phyloP scores from a whole-genome alignment of 2,329 filamentous ascomycete genomes.

The Aureobasidium zeae region DNA sequence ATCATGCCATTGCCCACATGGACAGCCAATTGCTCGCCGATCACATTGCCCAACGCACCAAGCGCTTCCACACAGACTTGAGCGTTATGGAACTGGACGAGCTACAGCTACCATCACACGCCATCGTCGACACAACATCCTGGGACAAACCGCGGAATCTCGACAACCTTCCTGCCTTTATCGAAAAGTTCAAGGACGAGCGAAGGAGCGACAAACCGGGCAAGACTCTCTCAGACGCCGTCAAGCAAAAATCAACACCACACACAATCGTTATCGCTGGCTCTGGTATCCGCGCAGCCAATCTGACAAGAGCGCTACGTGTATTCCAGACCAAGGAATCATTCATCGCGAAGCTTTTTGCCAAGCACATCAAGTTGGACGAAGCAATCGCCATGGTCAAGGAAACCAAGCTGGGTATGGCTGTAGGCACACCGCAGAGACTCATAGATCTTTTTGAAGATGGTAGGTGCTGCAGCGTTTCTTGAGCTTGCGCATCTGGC shows the following conservation, averaged over 20 bases:
- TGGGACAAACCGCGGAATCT: constrained; percentile 59
- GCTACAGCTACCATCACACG: constrained; percentile 55
- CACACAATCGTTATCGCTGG: constrained; percentile 85
- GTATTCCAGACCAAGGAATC: constrained; percentile 71
- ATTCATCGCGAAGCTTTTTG: constrained; percentile 83
- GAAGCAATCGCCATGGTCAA: constrained; percentile 73
- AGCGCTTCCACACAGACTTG: constrained; percentile 68
- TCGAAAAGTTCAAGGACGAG: constrained; percentile 45
- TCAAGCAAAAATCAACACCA: constrained; percentile 52
- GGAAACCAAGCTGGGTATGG: constrained; percentile 63
- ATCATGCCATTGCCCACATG: constrained; percentile 72
- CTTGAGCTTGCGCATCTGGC: constrained; percentile 14
- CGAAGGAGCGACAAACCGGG: constrained; percentile 9
- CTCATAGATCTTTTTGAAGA: constrained; percentile 74
- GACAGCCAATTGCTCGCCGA: constrained; percentile 76
- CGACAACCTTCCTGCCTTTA: constrained; percentile 66
- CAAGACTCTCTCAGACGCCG: constrained; percentile 50
- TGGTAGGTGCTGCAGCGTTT: constrained; percentile 44
- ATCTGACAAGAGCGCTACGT: constrained; percentile 67
- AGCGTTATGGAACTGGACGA: constrained; percentile 79
- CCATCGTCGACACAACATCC: constrained; percentile 67
- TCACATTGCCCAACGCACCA: constrained; percentile 70
- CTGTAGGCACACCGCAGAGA: constrained; percentile 79
- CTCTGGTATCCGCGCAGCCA: constrained; percentile 76
- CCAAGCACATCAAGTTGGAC: constrained; percentile 93